Conservation (phyloP, 768 basidiomycete genomes). For the Auriscalpium vulgare region DNA sequence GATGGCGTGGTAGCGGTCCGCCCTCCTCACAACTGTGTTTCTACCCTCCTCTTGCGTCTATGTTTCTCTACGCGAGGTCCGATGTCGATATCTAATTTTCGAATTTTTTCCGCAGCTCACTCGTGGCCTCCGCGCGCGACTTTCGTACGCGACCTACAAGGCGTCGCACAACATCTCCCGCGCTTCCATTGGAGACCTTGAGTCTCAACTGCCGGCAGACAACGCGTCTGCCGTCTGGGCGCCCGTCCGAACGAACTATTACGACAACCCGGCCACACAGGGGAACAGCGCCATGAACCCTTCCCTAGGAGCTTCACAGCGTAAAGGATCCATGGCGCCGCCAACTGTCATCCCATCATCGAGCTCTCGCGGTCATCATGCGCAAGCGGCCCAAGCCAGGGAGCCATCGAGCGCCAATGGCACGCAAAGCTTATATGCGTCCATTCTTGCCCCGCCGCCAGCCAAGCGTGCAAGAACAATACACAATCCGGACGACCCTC, state of each 20-base stretch:
- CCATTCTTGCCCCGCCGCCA: slow-evolving; percentile 72
- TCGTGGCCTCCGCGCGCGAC: slow-evolving; percentile 69
- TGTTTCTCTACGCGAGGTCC: slow-evolving; percentile 17
- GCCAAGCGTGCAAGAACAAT: slow-evolving; percentile 73
- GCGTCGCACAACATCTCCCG: slow-evolving; percentile 66
- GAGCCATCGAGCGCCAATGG: slow-evolving; percentile 29
- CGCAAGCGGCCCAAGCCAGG: slow-evolving; percentile 15
- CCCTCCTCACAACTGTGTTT: neutral
- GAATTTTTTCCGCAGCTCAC: slow-evolving; percentile 49
- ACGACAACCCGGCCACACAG: slow-evolving; percentile 46
- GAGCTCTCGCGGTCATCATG: slow-evolving; percentile 4
- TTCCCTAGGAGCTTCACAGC: slow-evolving; percentile 2
- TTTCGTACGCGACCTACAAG: slow-evolving; percentile 81
- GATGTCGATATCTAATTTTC: slow-evolving; percentile 13
- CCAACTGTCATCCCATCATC: slow-evolving; percentile 22
- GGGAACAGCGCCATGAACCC: slow-evolving; percentile 30
- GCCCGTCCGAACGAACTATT: slow-evolving; percentile 31
- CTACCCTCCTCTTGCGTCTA: neutral
- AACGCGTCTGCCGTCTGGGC: slow-evolving; percentile 22
- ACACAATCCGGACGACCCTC: slow-evolving; percentile 65
- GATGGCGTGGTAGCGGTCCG: neutral
- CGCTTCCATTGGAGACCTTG: slow-evolving; percentile 61
- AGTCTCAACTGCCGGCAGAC: slow-evolving; percentile 45
- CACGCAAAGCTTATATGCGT: slow-evolving; percentile 58
- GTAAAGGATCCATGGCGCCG: slow-evolving; percentile 40